A percentile compares a stretch with the other conserved stretches of the same genome.
phyloP scores from a whole-genome alignment of 2,329 filamentous ascomycete species.

The Aspergillus glaucus region DNA sequence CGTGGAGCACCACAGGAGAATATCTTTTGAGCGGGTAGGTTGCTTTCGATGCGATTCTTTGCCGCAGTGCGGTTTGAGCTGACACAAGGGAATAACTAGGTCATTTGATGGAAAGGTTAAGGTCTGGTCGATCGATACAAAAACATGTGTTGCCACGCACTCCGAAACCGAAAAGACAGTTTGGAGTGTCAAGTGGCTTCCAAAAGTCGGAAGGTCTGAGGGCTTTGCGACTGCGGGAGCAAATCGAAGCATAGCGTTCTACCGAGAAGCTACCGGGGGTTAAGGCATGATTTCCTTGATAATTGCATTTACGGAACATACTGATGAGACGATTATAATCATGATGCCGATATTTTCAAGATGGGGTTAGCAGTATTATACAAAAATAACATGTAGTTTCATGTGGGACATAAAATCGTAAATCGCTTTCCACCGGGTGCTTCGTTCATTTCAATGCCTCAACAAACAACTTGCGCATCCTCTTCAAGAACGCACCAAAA shows the following conservation, averaged over 20 bases:
- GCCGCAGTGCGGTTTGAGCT: conserved; percentile 1
- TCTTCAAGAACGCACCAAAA: conserved; percentile 55
- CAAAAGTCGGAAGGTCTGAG: conserved; percentile 56
- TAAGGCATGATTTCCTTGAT: conserved; percentile 25
- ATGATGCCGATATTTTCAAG: background rate
- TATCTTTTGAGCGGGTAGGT: conserved; percentile 72
- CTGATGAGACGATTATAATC: conserved; percentile 1
- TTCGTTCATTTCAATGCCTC: conserved; percentile 45
- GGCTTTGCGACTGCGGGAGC: conserved; percentile 76
- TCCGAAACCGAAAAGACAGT: conserved; percentile 80
- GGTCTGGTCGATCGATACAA: conserved; percentile 85
- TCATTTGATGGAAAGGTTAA: conserved; percentile 91
- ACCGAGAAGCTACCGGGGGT: conserved; percentile 71
- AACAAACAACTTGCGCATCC: conserved; percentile 56
- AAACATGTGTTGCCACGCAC: conserved; percentile 83
- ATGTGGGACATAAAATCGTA: background rate
- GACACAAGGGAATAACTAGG: conserved; percentile 26
- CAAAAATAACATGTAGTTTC: background rate
- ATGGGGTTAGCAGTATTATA: background rate
- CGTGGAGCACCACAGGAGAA: conserved; percentile 91
- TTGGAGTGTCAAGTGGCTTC: conserved; percentile 80
- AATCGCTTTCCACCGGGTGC: background rate
- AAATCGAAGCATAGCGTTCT: conserved; percentile 70
- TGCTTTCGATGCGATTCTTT: background rate
- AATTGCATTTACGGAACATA: conserved; percentile 1